phyloP scores from a whole-genome alignment of 345 rosid species.

The Cardamine occulta region DNA sequence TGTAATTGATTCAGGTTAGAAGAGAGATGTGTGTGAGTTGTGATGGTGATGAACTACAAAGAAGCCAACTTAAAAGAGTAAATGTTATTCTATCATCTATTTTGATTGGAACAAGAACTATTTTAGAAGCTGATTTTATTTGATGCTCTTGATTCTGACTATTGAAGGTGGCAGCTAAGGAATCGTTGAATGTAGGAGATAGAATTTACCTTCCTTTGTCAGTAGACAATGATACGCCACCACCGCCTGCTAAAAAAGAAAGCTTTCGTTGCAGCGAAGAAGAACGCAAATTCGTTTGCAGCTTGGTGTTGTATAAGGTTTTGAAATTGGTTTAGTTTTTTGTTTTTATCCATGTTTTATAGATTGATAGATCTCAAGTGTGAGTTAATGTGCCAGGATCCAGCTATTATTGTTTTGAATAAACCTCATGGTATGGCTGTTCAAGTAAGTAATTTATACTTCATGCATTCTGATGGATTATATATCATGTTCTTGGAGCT shows the following conservation, averaged over 20 bases:
- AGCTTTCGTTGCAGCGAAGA: constrained; percentile 53
- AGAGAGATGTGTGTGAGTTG: constrained; percentile 49
- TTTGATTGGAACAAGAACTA: neutral
- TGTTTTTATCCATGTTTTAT: neutral
- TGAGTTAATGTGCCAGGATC: constrained; percentile 60
- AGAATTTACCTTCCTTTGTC: constrained; percentile 70
- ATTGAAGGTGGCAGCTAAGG: constrained; percentile 80
- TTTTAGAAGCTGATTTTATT: constrained; percentile 19
- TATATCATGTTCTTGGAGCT: neutral
- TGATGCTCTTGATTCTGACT: constrained; percentile 41
- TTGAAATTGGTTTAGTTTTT: constrained; percentile 10
- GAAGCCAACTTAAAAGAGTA: constrained; percentile 67
- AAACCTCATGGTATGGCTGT: constrained; percentile 95
- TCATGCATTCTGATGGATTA: constrained; percentile 5
- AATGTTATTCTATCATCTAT: constrained; percentile 16
- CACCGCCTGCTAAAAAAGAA: constrained; percentile 51
- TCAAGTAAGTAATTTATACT: constrained; percentile 56
- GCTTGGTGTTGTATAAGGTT: constrained; percentile 84
- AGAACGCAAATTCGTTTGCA: constrained; percentile 64
- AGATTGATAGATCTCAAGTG: constrained; percentile 12
- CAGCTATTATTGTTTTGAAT: constrained; percentile 74
- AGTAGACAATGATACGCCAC: constrained; percentile 42
- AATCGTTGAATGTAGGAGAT: constrained; percentile 72
- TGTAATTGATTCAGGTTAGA: constrained; percentile 60
- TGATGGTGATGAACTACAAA: constrained; percentile 45